These are phyloP conservation scores for Aspergillus asperescens DNA, from an alignment of 495 filamentous ascomycete genomes.

Conservation along the genomic window DNA sequence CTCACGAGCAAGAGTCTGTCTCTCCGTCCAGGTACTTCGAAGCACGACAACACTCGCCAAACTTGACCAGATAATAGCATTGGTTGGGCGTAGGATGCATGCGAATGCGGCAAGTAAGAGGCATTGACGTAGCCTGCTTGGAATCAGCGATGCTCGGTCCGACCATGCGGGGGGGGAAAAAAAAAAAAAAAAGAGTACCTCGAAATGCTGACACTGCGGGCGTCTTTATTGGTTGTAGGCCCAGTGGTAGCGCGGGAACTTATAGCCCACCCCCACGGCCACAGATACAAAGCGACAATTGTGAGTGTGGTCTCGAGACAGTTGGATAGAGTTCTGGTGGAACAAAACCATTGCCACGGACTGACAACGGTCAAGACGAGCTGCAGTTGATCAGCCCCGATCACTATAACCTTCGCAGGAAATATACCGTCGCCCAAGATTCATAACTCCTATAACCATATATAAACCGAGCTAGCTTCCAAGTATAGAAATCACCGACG, in stretches of 20 bases:
- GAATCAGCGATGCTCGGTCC: not conserved
- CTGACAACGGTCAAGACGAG: conserved; percentile 66
- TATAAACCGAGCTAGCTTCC: conserved; percentile 68
- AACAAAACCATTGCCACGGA: conserved; percentile 97
- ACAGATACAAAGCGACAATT: conserved; percentile 68
- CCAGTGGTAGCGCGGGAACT: not conserved
- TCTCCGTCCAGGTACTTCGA: conserved; percentile 35
- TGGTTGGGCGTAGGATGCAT: conserved; percentile 85
- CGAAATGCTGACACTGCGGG: conserved; percentile 8
- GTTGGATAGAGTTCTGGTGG: conserved; percentile 89
- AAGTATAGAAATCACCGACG: conserved; percentile 80
- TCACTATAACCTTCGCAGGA: not conserved
- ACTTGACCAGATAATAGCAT: conserved; percentile 75
- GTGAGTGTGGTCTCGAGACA: conserved; percentile 87
- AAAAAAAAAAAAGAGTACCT: conserved; percentile 18
- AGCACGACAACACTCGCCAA: conserved; percentile 44
- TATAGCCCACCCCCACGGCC: conserved; percentile 73
- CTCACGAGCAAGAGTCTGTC: conserved; percentile 55
- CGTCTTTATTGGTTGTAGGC: not conserved
- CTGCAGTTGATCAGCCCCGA: conserved; percentile 24
- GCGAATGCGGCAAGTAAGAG: conserved; percentile 75
- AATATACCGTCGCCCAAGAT: conserved; percentile 63
- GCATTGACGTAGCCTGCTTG: conserved; percentile 54
- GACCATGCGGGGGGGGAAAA: no score
- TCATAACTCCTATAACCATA: conserved; percentile 62